These are phyloP conservation scores for Aureobasidium musti DNA, from an alignment of 2,329 filamentous ascomycete species.

Conservation along the genomic window DNA sequence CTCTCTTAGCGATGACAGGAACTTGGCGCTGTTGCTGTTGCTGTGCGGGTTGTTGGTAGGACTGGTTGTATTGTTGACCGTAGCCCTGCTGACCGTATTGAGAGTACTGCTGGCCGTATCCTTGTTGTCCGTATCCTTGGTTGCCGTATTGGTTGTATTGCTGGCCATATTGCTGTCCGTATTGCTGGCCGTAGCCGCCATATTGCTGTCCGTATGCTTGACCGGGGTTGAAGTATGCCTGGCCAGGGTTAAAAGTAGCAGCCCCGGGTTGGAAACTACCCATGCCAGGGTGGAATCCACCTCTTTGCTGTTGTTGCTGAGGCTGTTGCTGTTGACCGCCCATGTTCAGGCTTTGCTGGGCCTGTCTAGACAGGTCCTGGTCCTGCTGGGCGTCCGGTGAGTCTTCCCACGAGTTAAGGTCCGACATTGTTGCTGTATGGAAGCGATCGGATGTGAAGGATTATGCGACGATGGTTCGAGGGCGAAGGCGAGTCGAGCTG, in stretches of 20 bases:
- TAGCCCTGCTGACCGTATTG: slow-evolving; percentile 33
- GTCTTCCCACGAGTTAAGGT: slow-evolving; percentile 95
- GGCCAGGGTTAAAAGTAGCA: slow-evolving; percentile 42
- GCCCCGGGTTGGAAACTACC: slow-evolving; percentile 43
- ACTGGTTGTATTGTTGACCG: slow-evolving; percentile 38
- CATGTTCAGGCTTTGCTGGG: slow-evolving; percentile 44
- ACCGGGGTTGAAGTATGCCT: slow-evolving; percentile 43
- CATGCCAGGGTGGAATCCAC: slow-evolving; percentile 36
- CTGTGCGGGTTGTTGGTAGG: slow-evolving; percentile 50
- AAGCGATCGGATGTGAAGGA: slow-evolving; percentile 6
- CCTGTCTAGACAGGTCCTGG: slow-evolving; percentile 43
- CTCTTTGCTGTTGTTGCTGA: slow-evolving; percentile 3
- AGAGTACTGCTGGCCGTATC: slow-evolving; percentile 35
- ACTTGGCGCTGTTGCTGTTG: slow-evolving; percentile 50
- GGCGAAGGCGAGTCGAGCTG: neutral
- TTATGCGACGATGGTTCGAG: neutral
- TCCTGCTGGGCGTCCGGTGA: slow-evolving; percentile 44
- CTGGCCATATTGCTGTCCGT: slow-evolving; percentile 33
- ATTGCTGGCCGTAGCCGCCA: slow-evolving; percentile 35
- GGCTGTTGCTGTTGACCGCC: slow-evolving; percentile 29
- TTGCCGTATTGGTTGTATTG: slow-evolving; percentile 39
- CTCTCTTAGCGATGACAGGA: slow-evolving; percentile 65
- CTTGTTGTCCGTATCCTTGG: slow-evolving; percentile 43
- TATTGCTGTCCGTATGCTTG: slow-evolving; percentile 39
- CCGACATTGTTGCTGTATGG: slow-evolving; percentile 63